A percentile compares a stretch with the other conserved stretches of the same genome.
phyloP scores from a whole-genome alignment of 495 filamentous ascomycete genomes.

The Apiosordaria backusii region DNA sequence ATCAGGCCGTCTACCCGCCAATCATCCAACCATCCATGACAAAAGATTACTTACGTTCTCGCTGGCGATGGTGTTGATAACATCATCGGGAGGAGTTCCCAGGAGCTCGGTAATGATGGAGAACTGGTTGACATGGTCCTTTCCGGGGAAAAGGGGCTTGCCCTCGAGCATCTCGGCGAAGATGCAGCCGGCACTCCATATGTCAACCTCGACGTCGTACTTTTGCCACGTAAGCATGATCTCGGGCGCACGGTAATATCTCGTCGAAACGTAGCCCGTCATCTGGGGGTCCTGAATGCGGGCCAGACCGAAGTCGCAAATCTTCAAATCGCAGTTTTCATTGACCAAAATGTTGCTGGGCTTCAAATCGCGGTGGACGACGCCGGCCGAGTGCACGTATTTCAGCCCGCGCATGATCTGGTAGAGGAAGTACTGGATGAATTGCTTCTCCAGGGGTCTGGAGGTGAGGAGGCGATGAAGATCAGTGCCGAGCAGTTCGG shows the following conservation, averaged over 20 bases:
- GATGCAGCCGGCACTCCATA: slow-evolving; percentile 98
- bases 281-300: slow-evolving; percentile 99
- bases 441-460: slow-evolving; percentile 94
- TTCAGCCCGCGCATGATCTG: slow-evolving; percentile 97
- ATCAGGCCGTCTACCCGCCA: background rate
- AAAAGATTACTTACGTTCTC: slow-evolving; percentile 71
- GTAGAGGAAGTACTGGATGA: slow-evolving; percentile 99
- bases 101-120: slow-evolving; percentile 98
- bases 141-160: slow-evolving; percentile 96
- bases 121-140: slow-evolving; percentile 99
- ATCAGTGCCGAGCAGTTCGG: slow-evolving; percentile 94
- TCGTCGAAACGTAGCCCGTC: slow-evolving; percentile 97
- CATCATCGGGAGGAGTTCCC: slow-evolving; percentile 97
- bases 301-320: slow-evolving; percentile 96
- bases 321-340: slow-evolving; percentile 98
- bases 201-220: slow-evolving; percentile 98
- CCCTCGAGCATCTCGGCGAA: slow-evolving; percentile 99
- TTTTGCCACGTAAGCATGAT: slow-evolving; percentile 99
- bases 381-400: slow-evolving; percentile 97
- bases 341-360: slow-evolving; percentile 99
- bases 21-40: background rate
- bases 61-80: slow-evolving; percentile 96
- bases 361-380: slow-evolving; percentile 96
- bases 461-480: slow-evolving; percentile 94
- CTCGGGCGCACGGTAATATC: slow-evolving; percentile 97